Evolutionary conservation across 768 basidiomycete species (phyloP).

Genomic region (Hemileccinum impolitum): DNA sequence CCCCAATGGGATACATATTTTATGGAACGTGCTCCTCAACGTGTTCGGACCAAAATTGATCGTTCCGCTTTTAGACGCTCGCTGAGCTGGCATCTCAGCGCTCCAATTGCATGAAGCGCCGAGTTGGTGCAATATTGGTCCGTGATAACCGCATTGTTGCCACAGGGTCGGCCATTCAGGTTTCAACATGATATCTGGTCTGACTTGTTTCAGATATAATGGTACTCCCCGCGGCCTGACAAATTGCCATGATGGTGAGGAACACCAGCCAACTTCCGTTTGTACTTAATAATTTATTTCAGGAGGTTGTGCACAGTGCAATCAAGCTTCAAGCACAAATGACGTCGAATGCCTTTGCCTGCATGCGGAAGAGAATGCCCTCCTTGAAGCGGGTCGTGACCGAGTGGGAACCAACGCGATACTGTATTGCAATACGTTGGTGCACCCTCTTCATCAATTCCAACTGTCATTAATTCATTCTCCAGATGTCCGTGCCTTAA

Average conservation of each 20-base stretch:
- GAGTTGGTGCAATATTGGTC: constrained; percentile 93
- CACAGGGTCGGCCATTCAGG: constrained; percentile 55
- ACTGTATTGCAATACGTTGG: constrained; percentile 98
- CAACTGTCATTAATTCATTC: constrained; percentile 1
- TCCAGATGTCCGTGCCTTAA: constrained; percentile 93
- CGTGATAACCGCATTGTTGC: constrained; percentile 76
- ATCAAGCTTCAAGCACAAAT: constrained; percentile 44
- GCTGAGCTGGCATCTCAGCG: constrained; percentile 86
- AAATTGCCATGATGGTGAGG: constrained; percentile 64
- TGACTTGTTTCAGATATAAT: constrained; percentile 66
- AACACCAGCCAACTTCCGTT: not conserved
- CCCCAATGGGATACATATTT: constrained; percentile 97
- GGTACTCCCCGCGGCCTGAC: constrained; percentile 87
- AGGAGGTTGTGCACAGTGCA: constrained; percentile 87
- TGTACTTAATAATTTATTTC: constrained; percentile 55
- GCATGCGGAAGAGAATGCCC: constrained; percentile 97
- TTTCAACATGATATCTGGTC: constrained; percentile 1
- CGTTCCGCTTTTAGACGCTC: constrained; percentile 55
- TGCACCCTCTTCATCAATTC: constrained; percentile 5
- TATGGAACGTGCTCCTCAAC: constrained; percentile 57
- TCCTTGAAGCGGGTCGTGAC: constrained; percentile 91
- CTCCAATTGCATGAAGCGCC: constrained; percentile 96
- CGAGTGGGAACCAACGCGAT: constrained; percentile 78
- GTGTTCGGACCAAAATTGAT: constrained; percentile 4
- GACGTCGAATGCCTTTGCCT: constrained; percentile 86